A percentile compares a stretch with the other conserved stretches of the same genome.
phyloP scores from a whole-genome alignment of 1,139 yeast genomes.

The Pichia sp. region DNA sequence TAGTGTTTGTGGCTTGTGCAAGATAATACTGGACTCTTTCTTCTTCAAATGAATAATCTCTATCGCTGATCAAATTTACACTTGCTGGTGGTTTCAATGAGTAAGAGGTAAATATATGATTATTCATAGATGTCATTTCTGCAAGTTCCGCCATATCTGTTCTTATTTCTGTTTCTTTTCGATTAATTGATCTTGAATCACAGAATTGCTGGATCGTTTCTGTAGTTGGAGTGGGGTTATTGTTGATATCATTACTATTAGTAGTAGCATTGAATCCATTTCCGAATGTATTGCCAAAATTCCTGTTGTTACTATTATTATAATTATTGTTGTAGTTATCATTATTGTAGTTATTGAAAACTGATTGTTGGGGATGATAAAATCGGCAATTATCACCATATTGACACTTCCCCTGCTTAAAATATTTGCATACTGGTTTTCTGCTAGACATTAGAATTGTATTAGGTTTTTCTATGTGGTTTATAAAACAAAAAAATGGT shows the following conservation, averaged over 20 bases:
- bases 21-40: conserved; percentile 41
- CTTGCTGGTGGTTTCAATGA: conserved; percentile 35
- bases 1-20: conserved; percentile 34
- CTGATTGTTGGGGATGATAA: conserved; percentile 29
- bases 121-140: conserved; percentile 1
- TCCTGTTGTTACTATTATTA: background rate
- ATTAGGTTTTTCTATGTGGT: background rate
- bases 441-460: conserved; percentile 7
- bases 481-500: background rate
- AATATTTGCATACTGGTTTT: conserved; percentile 35
- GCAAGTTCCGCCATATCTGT: conserved; percentile 26
- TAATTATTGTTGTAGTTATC: conserved; percentile 1
- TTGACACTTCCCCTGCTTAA: conserved; percentile 32
- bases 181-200: conserved; percentile 7
- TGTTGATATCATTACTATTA: background rate
- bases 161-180: conserved; percentile 25
- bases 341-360: background rate
- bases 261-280: conserved; percentile 7
- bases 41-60: conserved; percentile 58
- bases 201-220: conserved; percentile 13
- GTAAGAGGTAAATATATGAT: conserved; percentile 31
- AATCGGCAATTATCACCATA: conserved; percentile 36
- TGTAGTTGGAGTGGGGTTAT: background rate
- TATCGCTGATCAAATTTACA: conserved; percentile 40
- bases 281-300: background rate